A percentile compares a stretch with the other conserved stretches of the same genome.
Evolutionary conservation across 805 yeast species (phyloP).

Genomic region (Cyberlindnera xylosilytica): DNA sequence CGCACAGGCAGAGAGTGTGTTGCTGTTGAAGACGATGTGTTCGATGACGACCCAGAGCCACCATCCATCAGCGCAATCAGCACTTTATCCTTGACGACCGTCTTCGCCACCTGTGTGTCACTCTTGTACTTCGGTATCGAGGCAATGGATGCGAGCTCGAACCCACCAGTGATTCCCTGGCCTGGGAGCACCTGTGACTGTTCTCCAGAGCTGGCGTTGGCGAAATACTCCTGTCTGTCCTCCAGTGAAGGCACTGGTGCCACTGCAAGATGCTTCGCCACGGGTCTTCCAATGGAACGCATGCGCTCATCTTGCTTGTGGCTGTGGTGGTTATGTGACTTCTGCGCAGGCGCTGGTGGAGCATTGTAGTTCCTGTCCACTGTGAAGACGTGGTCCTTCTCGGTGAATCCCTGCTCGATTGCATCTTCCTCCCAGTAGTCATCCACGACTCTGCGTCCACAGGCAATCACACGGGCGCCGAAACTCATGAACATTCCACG

Average conservation of each 20-base stretch:
- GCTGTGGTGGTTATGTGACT: neutral
- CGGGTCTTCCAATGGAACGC: too few species aligned
- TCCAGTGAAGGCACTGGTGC: conserved; percentile 25
- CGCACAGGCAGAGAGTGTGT: conserved; percentile 17
- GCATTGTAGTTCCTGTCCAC: conserved; percentile 16
- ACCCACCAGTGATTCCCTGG: conserved; percentile 29
- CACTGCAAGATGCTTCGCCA: conserved; percentile 5
- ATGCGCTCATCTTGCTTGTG: too few species aligned
- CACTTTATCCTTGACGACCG: conserved; percentile 12
- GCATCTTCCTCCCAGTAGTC: conserved; percentile 54
- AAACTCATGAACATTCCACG: conserved; percentile 44
- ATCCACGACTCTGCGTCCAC: conserved; percentile 48
- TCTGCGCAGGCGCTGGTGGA: neutral
- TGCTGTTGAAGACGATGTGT: conserved; percentile 9
- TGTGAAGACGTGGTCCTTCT: conserved; percentile 41
- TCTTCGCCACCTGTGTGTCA: conserved; percentile 6
- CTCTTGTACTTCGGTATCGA: conserved; percentile 24
- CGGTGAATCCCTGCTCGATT: conserved; percentile 40
- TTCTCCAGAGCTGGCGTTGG: conserved; percentile 19
- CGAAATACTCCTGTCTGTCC: conserved; percentile 25
- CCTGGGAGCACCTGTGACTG: conserved; percentile 28
- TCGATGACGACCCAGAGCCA: neutral
- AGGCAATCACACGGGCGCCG: conserved; percentile 45
- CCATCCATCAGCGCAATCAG: conserved; percentile 16
- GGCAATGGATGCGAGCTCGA: conserved; percentile 25